phyloP scores from a whole-genome alignment of 305 asterid species.

The Coffea humblotiana region DNA sequence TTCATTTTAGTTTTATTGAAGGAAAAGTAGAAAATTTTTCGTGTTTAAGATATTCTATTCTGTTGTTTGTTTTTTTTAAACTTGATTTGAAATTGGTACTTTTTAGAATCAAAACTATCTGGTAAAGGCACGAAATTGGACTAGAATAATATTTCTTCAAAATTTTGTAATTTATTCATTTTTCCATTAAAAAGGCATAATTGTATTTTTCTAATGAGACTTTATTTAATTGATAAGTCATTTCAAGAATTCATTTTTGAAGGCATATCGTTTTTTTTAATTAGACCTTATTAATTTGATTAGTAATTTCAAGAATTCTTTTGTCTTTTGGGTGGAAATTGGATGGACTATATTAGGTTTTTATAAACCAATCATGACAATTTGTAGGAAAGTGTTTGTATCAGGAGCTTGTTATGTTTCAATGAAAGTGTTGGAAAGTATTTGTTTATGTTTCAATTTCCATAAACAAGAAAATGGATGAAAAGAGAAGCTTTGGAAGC shows the following conservation, averaged over 20 bases:
- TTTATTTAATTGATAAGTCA: neutral
- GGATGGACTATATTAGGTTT: neutral
- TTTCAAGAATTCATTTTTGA: too few relatives aligned
- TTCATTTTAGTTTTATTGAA: neutral
- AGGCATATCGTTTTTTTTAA: neutral
- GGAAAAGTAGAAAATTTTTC: neutral
- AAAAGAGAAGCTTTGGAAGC: conserved; percentile 19
- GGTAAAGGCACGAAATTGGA: too few relatives aligned
- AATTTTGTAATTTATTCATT: neutral
- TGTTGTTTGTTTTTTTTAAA: neutral
- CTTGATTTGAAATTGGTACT: neutral
- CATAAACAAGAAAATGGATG: neutral
- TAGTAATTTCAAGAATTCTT: neutral
- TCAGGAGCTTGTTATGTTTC: neutral
- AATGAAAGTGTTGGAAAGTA: neutral
- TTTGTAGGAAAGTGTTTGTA: neutral
- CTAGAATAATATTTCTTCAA: neutral
- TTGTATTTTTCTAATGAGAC: too few relatives aligned
- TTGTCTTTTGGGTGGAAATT: neutral
- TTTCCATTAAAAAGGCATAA: neutral
- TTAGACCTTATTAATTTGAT: neutral
- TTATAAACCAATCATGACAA: neutral
- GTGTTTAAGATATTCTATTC: neutral
- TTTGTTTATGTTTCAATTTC: neutral
- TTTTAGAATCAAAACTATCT: too few relatives aligned